These are phyloP conservation scores for Apiotrichum sp. DNA, from an alignment of 1,284 basidiomycete genomes.

Conservation along the genomic window DNA sequence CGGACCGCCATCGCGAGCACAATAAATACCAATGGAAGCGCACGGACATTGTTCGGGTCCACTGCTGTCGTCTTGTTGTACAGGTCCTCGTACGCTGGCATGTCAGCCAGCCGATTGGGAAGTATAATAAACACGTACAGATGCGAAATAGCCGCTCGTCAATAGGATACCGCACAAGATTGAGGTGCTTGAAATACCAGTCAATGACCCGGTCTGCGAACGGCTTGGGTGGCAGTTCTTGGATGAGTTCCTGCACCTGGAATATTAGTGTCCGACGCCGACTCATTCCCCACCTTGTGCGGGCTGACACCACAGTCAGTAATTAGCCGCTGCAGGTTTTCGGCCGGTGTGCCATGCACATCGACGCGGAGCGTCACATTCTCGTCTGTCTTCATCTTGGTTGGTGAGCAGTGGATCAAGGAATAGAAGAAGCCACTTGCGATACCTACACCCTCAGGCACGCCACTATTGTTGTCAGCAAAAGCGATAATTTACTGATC, in stretches of 20 bases:
- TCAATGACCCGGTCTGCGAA: constrained; percentile 59
- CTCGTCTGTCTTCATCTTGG: constrained; percentile 35
- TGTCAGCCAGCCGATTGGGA: constrained; percentile 1
- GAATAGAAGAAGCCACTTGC: background rate
- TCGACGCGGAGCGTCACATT: constrained; percentile 45
- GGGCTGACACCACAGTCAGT: constrained; percentile 84
- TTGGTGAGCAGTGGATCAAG: background rate
- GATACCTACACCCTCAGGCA: constrained; percentile 23
- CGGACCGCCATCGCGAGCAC: constrained; percentile 85
- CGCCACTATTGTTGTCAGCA: constrained; percentile 13
- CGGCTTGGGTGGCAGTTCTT: constrained; percentile 72
- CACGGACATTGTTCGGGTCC: constrained; percentile 76
- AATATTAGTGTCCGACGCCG: background rate
- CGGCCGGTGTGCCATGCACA: constrained; percentile 44
- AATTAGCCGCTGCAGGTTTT: constrained; percentile 60
- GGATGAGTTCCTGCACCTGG: constrained; percentile 70
- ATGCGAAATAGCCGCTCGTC: constrained; percentile 77
- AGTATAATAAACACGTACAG: constrained; percentile 27
- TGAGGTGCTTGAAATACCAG: constrained; percentile 57
- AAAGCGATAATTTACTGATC: background rate
- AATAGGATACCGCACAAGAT: constrained; percentile 90
- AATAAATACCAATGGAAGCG: constrained; percentile 83
- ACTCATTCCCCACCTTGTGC: constrained; percentile 53
- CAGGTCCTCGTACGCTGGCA: constrained; percentile 63
- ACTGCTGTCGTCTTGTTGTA: constrained; percentile 65